These are phyloP conservation scores for Styphnolobium japonicum DNA, from an alignment of 306 rosid genomes.

Conservation along the genomic window DNA sequence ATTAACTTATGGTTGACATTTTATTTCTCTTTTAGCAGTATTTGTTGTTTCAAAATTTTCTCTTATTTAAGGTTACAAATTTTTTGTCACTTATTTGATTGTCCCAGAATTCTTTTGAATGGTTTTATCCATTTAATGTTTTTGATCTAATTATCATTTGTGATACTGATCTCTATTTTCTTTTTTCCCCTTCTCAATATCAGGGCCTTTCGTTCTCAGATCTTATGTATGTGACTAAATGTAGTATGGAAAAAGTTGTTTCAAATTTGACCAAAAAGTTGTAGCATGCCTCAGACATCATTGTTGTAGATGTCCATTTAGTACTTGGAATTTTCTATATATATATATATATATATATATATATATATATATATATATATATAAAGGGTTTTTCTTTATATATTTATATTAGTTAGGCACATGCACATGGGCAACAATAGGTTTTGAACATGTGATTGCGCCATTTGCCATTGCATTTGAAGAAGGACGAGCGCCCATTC, in stretches of 20 bases:
- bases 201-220: constrained; percentile 89
- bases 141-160: neutral
- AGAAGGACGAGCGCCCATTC: neutral
- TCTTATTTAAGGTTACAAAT: neutral
- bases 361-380: too few relatives aligned
- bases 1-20: constrained; percentile 4
- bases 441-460: neutral
- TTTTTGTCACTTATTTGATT: neutral
- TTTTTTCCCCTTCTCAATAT: constrained; percentile 13
- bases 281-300: constrained; percentile 77
- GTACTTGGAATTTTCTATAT: neutral
- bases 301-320: constrained; percentile 64
- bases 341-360: too few relatives aligned
- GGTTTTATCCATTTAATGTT: neutral
- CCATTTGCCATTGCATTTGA: neutral
- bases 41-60: neutral
- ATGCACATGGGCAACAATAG: neutral
- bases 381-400: too few relatives aligned
- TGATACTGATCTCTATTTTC: neutral
- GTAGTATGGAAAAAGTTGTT: constrained; percentile 82
- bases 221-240: constrained; percentile 94
- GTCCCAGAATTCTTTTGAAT: neutral
- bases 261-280: constrained; percentile 78
- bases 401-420: neutral
- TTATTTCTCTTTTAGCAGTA: neutral